phyloP scores from a whole-genome alignment of 192 early-diverging fungal genomes.

The Backusella liffmaniae region DNA sequence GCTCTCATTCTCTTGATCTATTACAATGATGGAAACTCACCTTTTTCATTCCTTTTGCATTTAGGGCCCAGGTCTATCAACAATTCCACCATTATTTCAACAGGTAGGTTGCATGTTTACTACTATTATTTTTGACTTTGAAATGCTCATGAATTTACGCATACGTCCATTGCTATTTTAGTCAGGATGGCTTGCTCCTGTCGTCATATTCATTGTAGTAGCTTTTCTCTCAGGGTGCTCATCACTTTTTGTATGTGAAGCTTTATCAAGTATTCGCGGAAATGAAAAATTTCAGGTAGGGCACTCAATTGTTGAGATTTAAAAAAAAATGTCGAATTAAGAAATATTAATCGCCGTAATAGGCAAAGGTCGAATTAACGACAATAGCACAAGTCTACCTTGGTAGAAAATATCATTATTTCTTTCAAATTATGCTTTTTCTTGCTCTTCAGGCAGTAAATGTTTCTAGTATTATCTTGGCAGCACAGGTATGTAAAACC shows the following conservation, averaged over 20 bases:
- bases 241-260: slow-evolving; percentile 69
- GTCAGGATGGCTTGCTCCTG: slow-evolving; percentile 41
- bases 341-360: neutral
- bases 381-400: slow-evolving; percentile 66
- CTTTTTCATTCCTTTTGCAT: neutral
- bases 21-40: neutral
- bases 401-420: slow-evolving; percentile 57
- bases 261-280: slow-evolving; percentile 65
- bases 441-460: slow-evolving; percentile 68
- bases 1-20: neutral
- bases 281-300: slow-evolving; percentile 69
- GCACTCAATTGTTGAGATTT: neutral
- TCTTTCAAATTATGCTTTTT: slow-evolving; percentile 64
- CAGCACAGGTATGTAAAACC: slow-evolving; percentile 51
- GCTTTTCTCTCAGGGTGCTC: slow-evolving; percentile 59
- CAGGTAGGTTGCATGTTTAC: slow-evolving; percentile 52
- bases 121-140: neutral
- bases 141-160: neutral
- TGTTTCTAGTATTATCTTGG: slow-evolving; percentile 68
- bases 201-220: slow-evolving; percentile 54
- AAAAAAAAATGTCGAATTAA: neutral
- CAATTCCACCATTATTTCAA: slow-evolving; percentile 57
- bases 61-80: slow-evolving; percentile 31
- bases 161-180: slow-evolving; percentile 12
- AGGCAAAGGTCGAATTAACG: slow-evolving; percentile 70